Evolutionary conservation across 306 rosid genomes (phyloP).

Genomic region (Cyclanthera cordifolia): DNA sequence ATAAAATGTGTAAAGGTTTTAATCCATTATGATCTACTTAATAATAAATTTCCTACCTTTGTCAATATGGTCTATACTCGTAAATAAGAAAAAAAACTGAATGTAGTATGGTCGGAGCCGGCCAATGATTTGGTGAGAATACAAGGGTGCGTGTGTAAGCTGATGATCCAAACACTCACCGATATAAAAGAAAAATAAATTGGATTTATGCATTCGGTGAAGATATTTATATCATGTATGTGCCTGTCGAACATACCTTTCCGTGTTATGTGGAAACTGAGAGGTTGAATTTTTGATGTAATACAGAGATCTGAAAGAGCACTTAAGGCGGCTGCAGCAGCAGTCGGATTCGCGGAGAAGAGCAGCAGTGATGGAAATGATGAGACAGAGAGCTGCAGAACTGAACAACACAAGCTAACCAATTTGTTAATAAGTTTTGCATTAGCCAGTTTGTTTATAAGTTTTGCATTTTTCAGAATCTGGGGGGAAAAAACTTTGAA

Average conservation of each 20-base stretch:
- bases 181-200: too few relatives aligned
- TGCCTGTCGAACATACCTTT: too few relatives aligned
- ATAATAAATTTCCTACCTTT: too few relatives aligned
- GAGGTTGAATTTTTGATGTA: not conserved
- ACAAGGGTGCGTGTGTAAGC: too few relatives aligned
- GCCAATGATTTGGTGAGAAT: too few relatives aligned
- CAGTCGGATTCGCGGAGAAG: conserved; percentile 92
- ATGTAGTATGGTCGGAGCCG: too few relatives aligned
- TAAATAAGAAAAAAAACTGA: too few relatives aligned
- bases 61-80: too few relatives aligned
- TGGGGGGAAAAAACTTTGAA: conserved; percentile 20
- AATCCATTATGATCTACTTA: too few relatives aligned
- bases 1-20: too few relatives aligned
- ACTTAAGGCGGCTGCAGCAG: conserved; percentile 86
- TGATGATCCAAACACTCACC: too few relatives aligned
- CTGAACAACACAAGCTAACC: conserved; percentile 57
- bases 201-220: not conserved
- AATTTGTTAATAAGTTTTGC: conserved; percentile 17
- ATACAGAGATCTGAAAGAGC: conserved; percentile 90
- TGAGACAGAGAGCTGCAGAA: conserved; percentile 99
- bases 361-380: conserved; percentile 99
- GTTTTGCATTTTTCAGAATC: conserved; percentile 20
- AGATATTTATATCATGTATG: not conserved
- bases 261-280: not conserved
- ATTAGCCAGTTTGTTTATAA: conserved; percentile 17